Percentiles rank a stretch among this genome's conserved stretches.
Evolutionary conservation across 2,329 filamentous ascomycete species (phyloP).

Genomic region (Parasarocladium wereldwijsianum): DNA sequence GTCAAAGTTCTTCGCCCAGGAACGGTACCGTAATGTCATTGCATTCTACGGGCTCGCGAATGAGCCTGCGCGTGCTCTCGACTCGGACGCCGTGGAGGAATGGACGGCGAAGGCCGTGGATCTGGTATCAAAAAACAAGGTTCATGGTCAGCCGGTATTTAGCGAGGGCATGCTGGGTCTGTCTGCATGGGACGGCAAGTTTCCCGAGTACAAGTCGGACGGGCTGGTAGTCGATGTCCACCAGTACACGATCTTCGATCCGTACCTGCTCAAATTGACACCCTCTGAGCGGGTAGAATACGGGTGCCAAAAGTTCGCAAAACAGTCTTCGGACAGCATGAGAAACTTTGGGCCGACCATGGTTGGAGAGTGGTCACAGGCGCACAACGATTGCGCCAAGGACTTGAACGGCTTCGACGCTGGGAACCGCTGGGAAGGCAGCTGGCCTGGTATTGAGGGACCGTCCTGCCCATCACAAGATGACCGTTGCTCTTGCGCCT

Average conservation of each 20-base stretch:
- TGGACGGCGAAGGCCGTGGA: constrained; percentile 44
- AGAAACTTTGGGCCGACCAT: constrained; percentile 55
- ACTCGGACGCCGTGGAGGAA: constrained; percentile 1
- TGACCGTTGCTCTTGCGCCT: constrained; percentile 42
- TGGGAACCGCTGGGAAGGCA: constrained; percentile 61
- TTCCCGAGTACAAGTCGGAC: constrained; percentile 34
- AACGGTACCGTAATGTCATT: constrained; percentile 81
- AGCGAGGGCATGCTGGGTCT: constrained; percentile 63
- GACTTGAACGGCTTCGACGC: constrained; percentile 54
- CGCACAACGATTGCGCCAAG: constrained; percentile 49
- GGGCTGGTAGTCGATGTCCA: constrained; percentile 61
- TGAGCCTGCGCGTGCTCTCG: constrained; percentile 43
- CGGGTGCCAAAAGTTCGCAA: constrained; percentile 53
- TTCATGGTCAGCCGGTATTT: constrained; percentile 47
- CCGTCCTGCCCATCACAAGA: constrained; percentile 42
- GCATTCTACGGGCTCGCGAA: constrained; percentile 89
- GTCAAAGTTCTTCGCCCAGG: constrained; percentile 82
- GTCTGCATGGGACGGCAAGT: constrained; percentile 54
- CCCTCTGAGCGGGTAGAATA: constrained; percentile 55
- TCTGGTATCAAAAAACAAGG: constrained; percentile 42
- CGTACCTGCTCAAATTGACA: constrained; percentile 46
- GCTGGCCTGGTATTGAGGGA: constrained; percentile 40
- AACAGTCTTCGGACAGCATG: constrained; percentile 43
- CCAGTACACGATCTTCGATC: constrained; percentile 69
- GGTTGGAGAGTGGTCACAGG: constrained; percentile 65